A percentile compares a stretch with the other conserved stretches of the same genome.
Evolutionary conservation across 305 asterid genomes (phyloP).

Genomic region (Fraxinus baroniana): DNA sequence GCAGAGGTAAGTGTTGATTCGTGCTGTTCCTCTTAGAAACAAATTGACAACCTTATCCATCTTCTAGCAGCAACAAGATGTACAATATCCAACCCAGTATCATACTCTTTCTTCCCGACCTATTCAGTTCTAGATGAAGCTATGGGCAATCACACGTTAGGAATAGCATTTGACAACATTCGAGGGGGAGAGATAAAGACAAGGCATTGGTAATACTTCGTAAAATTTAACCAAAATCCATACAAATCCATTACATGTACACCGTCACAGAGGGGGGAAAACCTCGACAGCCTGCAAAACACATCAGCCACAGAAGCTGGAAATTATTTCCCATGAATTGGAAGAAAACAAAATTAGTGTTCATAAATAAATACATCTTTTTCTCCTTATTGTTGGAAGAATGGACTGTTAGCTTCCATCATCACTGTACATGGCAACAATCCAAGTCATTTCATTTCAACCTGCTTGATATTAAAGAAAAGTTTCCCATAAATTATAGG

Average conservation of each 20-base stretch:
- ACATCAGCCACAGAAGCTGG: not conserved
- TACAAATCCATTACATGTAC: not conserved
- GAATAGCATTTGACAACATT: not conserved
- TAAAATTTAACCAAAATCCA: not conserved
- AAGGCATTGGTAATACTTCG: not conserved
- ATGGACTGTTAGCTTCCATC: conserved; percentile 37
- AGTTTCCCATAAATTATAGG: conserved; percentile 27
- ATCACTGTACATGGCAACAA: conserved; percentile 43
- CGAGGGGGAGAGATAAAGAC: not conserved
- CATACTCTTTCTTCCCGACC: not conserved
- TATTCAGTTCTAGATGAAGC: not conserved
- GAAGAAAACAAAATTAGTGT: conserved; percentile 11
- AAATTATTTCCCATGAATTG: not conserved
- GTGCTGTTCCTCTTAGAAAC: too few species aligned
- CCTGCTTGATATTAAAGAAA: conserved; percentile 28
- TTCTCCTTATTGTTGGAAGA: conserved; percentile 39
- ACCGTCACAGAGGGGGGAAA: not conserved
- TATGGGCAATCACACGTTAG: not conserved
- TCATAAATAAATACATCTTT: conserved; percentile 16
- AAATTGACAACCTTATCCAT: too few species aligned
- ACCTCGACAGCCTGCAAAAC: not conserved
- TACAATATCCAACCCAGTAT: not conserved
- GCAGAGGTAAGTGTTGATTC: not conserved
- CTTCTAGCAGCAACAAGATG: not conserved
- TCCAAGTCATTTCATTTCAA: conserved; percentile 40